Percentiles rank a stretch among this genome's conserved stretches.
These are phyloP conservation scores for Globisporangium yorkense DNA, from an alignment of 352 stramenopile species.

Conservation along the genomic window DNA sequence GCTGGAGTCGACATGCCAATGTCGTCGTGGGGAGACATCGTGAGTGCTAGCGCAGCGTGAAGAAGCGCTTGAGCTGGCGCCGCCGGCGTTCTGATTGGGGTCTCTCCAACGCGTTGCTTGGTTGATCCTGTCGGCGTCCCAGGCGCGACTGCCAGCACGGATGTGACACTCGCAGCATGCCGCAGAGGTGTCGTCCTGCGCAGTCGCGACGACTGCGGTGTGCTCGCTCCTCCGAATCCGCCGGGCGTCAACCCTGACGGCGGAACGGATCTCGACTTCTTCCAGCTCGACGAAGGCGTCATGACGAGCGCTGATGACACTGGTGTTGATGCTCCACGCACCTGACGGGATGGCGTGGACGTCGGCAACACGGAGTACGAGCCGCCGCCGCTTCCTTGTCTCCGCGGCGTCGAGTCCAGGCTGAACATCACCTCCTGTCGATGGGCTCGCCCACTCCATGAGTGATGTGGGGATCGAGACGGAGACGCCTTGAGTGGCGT, in stretches of 20 bases:
- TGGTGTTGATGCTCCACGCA: slow-evolving; percentile 19
- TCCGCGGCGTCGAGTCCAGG: slow-evolving; percentile 7
- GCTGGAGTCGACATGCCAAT: slow-evolving; percentile 15
- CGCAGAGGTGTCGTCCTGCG: slow-evolving; percentile 1
- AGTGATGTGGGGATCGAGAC: slow-evolving; percentile 25
- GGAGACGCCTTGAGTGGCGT: slow-evolving; percentile 49
- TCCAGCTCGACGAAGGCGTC: slow-evolving; percentile 16
- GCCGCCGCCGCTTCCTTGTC: neutral
- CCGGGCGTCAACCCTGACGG: slow-evolving; percentile 9
- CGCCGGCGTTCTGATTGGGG: slow-evolving; percentile 1
- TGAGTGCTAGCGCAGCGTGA: neutral
- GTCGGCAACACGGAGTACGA: slow-evolving; percentile 9
- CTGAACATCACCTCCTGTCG: slow-evolving; percentile 2
- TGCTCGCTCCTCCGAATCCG: neutral
- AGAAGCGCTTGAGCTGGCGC: neutral
- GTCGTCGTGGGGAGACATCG: neutral
- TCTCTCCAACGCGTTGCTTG: slow-evolving; percentile 2
- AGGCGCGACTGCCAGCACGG: neutral
- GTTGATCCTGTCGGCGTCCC: neutral
- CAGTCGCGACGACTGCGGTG: neutral
- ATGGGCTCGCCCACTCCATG: slow-evolving; percentile 33
- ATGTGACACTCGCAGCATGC: slow-evolving; percentile 3
- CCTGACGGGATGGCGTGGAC: slow-evolving; percentile 1
- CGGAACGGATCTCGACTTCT: slow-evolving; percentile 12
- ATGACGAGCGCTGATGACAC: slow-evolving; percentile 6